Percentiles rank a stretch among this genome's conserved stretches.
These are phyloP conservation scores for Arachnomyces sp. DNA, from an alignment of 2,329 filamentous ascomycete species.

Conservation along the genomic window DNA sequence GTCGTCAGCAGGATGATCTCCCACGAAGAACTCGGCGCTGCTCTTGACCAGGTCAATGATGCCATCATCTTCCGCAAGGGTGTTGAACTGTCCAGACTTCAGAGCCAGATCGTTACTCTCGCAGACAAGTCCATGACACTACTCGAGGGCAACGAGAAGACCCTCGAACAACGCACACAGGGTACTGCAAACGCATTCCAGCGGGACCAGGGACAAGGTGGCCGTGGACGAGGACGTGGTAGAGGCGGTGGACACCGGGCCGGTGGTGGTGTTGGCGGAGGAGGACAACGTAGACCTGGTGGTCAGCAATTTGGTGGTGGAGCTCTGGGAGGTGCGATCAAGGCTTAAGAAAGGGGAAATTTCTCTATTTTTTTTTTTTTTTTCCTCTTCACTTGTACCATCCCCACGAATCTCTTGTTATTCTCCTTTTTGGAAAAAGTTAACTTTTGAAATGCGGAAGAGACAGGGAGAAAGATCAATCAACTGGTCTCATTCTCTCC, in stretches of 20 bases:
- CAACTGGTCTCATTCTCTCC: too few species aligned
- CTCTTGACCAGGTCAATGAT: constrained; percentile 93
- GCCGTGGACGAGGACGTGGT: constrained; percentile 56
- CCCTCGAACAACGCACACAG: constrained; percentile 92
- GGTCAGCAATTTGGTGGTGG: constrained; percentile 45
- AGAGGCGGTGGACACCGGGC: constrained; percentile 40
- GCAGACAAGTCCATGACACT: constrained; percentile 94
- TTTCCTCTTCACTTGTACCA: constrained; percentile 23
- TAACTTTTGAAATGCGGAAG: not conserved
- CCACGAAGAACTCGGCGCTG: constrained; percentile 93
- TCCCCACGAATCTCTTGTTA: not conserved
- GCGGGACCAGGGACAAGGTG: constrained; percentile 72
- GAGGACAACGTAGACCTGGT: constrained; percentile 38
- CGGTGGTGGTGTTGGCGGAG: constrained; percentile 30
- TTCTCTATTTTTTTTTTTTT: constrained; percentile 14
- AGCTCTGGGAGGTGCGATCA: constrained; percentile 45
- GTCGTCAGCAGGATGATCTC: constrained; percentile 99
- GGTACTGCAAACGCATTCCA: constrained; percentile 94
- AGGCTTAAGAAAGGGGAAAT: constrained; percentile 29
- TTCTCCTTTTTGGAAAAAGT: not conserved
- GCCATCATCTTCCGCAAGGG: constrained; percentile 99
- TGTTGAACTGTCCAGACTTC: constrained; percentile 90
- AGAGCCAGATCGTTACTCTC: constrained; percentile 87
- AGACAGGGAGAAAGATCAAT: not conserved
- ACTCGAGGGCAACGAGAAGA: constrained; percentile 96